Evolutionary conservation across 805 yeast genomes (phyloP).

Genomic region (Ogataea philodendri): DNA sequence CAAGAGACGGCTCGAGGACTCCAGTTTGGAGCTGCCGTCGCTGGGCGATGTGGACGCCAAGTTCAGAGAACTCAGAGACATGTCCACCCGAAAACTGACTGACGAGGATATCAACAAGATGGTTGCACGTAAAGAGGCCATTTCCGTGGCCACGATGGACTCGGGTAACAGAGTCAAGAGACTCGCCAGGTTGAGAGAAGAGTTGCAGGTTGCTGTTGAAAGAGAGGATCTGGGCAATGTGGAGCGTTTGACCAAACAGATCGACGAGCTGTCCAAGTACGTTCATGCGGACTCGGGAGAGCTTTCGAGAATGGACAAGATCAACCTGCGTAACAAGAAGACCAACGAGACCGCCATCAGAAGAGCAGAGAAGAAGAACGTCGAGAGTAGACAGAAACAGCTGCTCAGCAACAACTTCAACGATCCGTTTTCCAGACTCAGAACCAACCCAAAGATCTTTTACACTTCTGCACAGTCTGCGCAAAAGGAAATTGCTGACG

Average conservation of each 20-base stretch:
- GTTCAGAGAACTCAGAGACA: constrained; percentile 55
- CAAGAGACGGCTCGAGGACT: constrained; percentile 55
- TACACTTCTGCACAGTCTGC: constrained; percentile 55
- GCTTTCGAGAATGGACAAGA: constrained; percentile 57
- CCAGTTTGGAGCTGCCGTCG: constrained; percentile 58
- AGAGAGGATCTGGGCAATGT: constrained; percentile 44
- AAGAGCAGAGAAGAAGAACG: constrained; percentile 70
- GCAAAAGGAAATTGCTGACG: constrained; percentile 49
- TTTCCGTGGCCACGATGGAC: constrained; percentile 49
- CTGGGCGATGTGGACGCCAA: constrained; percentile 63
- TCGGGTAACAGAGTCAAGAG: constrained; percentile 76
- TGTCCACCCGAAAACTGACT: constrained; percentile 66
- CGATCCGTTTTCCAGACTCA: constrained; percentile 88
- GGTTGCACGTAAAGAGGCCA: constrained; percentile 67
- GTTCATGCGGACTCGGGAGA: constrained; percentile 35
- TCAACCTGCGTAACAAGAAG: constrained; percentile 82
- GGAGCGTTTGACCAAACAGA: constrained; percentile 46
- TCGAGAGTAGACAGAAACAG: constrained; percentile 49
- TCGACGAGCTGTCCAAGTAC: constrained; percentile 38
- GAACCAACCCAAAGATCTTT: constrained; percentile 83
- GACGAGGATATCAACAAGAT: constrained; percentile 74
- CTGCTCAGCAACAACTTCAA: constrained; percentile 39
- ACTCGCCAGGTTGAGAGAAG: constrained; percentile 68
- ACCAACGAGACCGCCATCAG: constrained; percentile 75
- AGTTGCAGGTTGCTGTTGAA: constrained; percentile 72